These are phyloP conservation scores for Fraxinus paxiana DNA, from an alignment of 305 asterid species.

Conservation along the genomic window DNA sequence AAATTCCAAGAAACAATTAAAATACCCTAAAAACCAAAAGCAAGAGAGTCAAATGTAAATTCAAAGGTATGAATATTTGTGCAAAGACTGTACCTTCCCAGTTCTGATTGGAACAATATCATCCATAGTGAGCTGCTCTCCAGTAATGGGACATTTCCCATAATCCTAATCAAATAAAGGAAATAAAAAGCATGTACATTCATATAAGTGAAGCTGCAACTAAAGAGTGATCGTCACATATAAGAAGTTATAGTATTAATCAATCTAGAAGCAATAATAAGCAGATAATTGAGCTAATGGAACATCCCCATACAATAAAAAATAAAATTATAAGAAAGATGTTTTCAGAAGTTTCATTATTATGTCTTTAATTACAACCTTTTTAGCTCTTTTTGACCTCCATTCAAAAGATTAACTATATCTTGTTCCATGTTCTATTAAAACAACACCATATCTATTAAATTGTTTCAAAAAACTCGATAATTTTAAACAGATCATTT, in stretches of 20 bases:
- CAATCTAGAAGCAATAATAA: background rate
- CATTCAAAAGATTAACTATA: background rate
- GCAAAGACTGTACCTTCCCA: constrained; percentile 59
- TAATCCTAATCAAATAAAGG: constrained; percentile 49
- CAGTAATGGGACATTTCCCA: constrained; percentile 95
- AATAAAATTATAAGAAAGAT: background rate
- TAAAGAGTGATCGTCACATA: background rate
- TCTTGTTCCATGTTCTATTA: background rate
- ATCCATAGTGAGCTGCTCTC: constrained; percentile 74
- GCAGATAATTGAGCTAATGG: background rate
- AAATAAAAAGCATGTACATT: background rate
- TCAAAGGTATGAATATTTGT: background rate
- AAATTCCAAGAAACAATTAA: background rate
- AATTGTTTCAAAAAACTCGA: background rate
- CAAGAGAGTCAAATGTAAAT: background rate
- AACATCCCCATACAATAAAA: background rate
- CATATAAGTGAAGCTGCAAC: constrained; percentile 7
- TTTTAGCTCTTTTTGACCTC: background rate
- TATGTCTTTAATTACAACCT: background rate
- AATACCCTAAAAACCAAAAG: background rate
- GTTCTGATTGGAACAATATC: constrained; percentile 80
- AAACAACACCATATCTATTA: background rate
- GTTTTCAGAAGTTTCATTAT: background rate
- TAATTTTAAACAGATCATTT: background rate
- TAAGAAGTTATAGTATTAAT: background rate